phyloP scores from a whole-genome alignment of 2,329 filamentous ascomycete genomes.

The Aschersonia sp. region DNA sequence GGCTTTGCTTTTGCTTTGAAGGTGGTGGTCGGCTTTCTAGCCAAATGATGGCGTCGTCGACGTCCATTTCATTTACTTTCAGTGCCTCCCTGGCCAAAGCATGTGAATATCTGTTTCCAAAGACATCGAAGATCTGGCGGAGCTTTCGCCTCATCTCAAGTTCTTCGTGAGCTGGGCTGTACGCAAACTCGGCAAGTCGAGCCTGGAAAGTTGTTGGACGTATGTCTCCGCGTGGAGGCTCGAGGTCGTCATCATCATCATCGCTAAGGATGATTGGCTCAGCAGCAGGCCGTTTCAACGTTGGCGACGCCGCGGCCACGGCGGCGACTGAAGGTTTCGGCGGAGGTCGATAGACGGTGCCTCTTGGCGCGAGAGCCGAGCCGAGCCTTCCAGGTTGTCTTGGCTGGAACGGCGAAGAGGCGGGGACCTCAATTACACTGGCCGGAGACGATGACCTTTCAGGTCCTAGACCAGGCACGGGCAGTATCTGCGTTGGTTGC shows the following conservation, averaged over 20 bases:
- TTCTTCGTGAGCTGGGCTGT: conserved; percentile 31
- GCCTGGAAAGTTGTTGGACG: conserved; percentile 42
- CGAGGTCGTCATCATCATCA: conserved; percentile 24
- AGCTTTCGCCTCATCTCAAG: conserved; percentile 19
- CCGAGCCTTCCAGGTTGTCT: conserved; percentile 21
- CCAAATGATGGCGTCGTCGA: conserved; percentile 20
- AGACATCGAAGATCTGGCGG: conserved; percentile 21
- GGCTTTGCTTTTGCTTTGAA: background rate
- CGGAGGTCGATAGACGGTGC: conserved; percentile 52
- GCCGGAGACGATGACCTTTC: conserved; percentile 26
- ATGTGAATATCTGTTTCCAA: conserved; percentile 15
- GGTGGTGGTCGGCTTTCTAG: conserved; percentile 9
- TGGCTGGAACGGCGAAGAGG: conserved; percentile 62
- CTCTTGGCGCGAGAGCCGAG: conserved; percentile 58
- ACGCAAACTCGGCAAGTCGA: conserved; percentile 23
- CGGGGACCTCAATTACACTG: conserved; percentile 59
- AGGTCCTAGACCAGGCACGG: conserved; percentile 19
- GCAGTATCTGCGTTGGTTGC: conserved; percentile 33
- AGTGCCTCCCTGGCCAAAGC: conserved; percentile 19
- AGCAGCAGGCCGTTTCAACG: conserved; percentile 20
- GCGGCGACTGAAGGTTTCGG: conserved; percentile 11
- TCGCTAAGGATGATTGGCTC: conserved; percentile 32
- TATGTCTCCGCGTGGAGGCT: conserved; percentile 44
- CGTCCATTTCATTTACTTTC: conserved; percentile 15
- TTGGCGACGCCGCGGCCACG: background rate